Evolutionary conservation across 2,329 filamentous ascomycete species (phyloP), one percentile per base, ranked within the genome.

Genomic region (Cladosporium cucumerinum): DNA sequence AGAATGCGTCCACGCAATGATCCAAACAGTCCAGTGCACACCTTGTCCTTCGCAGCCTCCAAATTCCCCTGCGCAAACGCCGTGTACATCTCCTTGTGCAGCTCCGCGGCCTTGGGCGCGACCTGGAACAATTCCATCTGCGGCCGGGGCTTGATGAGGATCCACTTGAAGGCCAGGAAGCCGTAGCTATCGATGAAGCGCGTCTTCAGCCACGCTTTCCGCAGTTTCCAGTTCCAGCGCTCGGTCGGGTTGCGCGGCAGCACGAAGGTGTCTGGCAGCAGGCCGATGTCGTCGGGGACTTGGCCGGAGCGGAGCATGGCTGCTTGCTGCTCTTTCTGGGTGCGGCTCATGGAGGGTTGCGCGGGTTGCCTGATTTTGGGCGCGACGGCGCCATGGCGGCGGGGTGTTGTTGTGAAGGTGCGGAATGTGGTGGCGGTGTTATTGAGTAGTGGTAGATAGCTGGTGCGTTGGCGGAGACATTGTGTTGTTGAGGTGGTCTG

Each of bases 1-100:
- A 66, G 48, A 12, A 78, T 69, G 52, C 79, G 64, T 73, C 76
- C 25, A 72, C 79, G 64, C 66, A 75, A 66, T 8, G 65, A 69
- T 8, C 36, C 54, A 21, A 66, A 51, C 34, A 75, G 43, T 10
- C 71, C 72, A 16, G 70, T 62, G 61, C 59, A 69, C 21, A 74
- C 28, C 18, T 63, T 68, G 0, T 48, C 46, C 59, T 72, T 63
- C 23, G 75, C 58, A n/a, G 64, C 39, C 8, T 64, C 54, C 34
- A 72, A 65, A 30, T 73, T 76, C 69, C 79, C 82, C 71, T 67
- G 69, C 26, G 82, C 81, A 67, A 84, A 82, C 25, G 78, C 75
- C 26, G 70, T 76, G 70, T 83, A 84, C 78, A 84, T 81, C 28
- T 72, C 66, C 54, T 74, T 66, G 65, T 84, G 81, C n/a, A 84